Percentiles rank a stretch among this genome's conserved stretches.
Evolutionary conservation across 2,329 filamentous ascomycete genomes (phyloP).

Genomic region (Thielaviopsis musarum): DNA sequence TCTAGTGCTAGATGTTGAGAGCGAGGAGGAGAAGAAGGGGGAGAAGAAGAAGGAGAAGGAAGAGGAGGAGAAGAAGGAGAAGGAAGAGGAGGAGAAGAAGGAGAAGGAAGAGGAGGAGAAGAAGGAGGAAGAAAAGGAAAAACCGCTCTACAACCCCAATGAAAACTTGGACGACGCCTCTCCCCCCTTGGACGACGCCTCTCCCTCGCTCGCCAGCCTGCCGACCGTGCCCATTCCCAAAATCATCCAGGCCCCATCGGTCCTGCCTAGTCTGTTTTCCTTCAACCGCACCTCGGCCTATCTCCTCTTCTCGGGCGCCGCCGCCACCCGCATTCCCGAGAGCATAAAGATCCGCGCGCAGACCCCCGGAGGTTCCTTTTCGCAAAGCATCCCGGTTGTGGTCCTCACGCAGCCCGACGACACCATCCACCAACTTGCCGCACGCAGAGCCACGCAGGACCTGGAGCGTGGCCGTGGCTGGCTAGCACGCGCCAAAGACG

Average conservation of each 20-base stretch:
- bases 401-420: constrained; percentile 26
- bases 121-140: constrained; percentile 22
- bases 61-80: constrained; percentile 14
- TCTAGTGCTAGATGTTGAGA: constrained; percentile 23
- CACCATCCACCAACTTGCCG: constrained; percentile 54
- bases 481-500: constrained; percentile 35
- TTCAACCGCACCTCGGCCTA: constrained; percentile 51
- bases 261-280: constrained; percentile 47
- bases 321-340: constrained; percentile 23
- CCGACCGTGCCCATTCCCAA: constrained; percentile 35
- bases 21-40: too few relatives aligned
- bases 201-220: constrained; percentile 29
- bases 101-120: constrained; percentile 10
- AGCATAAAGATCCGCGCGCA: constrained; percentile 42
- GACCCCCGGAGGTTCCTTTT: constrained; percentile 36
- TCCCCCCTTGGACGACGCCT: constrained; percentile 22
- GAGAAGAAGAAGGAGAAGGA: constrained; percentile 13
- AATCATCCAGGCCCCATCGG: constrained; percentile 45
- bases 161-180: constrained; percentile 26
- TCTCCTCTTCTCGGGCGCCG: constrained; percentile 39
- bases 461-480: constrained; percentile 56
- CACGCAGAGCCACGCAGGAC: constrained; percentile 49
- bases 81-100: constrained; percentile 17
- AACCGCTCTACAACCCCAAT: constrained; percentile 42
- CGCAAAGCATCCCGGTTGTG: constrained; percentile 47